Evolutionary conservation across 2,329 filamentous ascomycete species (phyloP), one percentile per base, ranked within the genome.

Genomic region (Xylariomycetidae sp.): DNA sequence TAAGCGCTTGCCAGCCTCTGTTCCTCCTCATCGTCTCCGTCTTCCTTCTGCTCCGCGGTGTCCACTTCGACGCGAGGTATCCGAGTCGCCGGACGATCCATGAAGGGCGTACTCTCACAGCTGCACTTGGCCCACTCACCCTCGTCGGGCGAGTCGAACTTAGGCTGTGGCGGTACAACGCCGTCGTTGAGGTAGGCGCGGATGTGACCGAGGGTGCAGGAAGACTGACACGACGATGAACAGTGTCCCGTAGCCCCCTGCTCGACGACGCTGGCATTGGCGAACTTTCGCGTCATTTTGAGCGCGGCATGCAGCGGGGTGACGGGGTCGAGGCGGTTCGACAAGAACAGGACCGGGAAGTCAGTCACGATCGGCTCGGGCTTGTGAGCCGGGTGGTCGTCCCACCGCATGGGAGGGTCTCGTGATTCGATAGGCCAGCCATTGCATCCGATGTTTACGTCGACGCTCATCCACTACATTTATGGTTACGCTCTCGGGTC

Each of bases 271-370:
- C 60, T 59, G 4, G 61, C 53, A 27, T 50, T 49, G 6, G 51
- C 44, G 37, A 65, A 65, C 38, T 56, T 55, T 17, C 48, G 51
- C 16, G 60, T 53, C 60, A 63, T 63, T 14, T 55, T 54, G 15
- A 67, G 56, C 2, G 66, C 71, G 26, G 66, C 64, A 27, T 48
- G 44, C 5, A 80, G 53, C 3, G 76, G 75, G 0, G 77, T 80
- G 13, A 80, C 74, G 1, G 76, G 75, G 36, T 81, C 77, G 11
- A 70, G 62, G 0, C 67, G 71, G 46, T 74, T 79, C 22, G 68
- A 70, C 10, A 79, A 56, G 48, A 77, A 73, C 6, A 81, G 61
- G 19, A 81, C 58, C 0, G 77, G 77, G 41, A 73, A 65, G 5
- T 64, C 59, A 5, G 69, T 75, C 16, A 64, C 58, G 39, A 60